Percentiles rank a stretch among this genome's conserved stretches.
Evolutionary conservation across 2,329 filamentous ascomycete species (phyloP).

Genomic region (Neonectria coccinea): DNA sequence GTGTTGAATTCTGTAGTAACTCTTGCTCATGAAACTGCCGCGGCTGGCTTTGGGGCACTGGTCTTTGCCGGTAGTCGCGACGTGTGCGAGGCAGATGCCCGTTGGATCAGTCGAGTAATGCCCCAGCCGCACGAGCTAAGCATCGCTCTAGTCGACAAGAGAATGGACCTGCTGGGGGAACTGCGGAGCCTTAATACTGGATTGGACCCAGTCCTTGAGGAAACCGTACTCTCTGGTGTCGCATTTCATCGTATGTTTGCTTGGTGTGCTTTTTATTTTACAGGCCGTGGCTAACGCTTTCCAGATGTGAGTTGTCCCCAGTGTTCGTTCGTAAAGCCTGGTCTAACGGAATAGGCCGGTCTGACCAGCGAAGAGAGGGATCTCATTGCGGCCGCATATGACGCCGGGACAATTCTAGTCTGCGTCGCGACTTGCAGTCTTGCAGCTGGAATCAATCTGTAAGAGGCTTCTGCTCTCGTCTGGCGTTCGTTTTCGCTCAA

Average conservation of each 20-base stretch:
- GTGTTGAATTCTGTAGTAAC: slow-evolving; percentile 78
- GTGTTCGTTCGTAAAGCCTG: not conserved
- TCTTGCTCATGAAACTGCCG: slow-evolving; percentile 75
- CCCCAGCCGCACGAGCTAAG: slow-evolving; percentile 62
- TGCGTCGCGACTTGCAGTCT: slow-evolving; percentile 83
- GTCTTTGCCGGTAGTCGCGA: slow-evolving; percentile 79
- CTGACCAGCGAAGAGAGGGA: slow-evolving; percentile 82
- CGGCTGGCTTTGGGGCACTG: slow-evolving; percentile 76
- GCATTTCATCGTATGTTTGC: slow-evolving; percentile 74
- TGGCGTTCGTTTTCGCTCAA: slow-evolving; percentile 25
- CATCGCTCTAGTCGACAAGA: slow-evolving; percentile 63
- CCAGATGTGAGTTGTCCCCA: slow-evolving; percentile 53
- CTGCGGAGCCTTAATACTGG: slow-evolving; percentile 74
- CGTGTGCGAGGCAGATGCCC: slow-evolving; percentile 75
- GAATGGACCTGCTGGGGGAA: slow-evolving; percentile 74
- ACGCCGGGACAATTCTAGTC: slow-evolving; percentile 74
- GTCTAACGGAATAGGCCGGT: slow-evolving; percentile 62
- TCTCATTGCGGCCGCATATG: slow-evolving; percentile 77
- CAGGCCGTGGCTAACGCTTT: slow-evolving; percentile 19
- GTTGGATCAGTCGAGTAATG: slow-evolving; percentile 75
- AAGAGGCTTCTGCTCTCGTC: slow-evolving; percentile 24
- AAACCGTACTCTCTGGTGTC: slow-evolving; percentile 74
- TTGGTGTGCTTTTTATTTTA: not conserved
- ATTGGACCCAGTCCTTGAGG: slow-evolving; percentile 73
- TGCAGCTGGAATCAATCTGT: slow-evolving; percentile 84